Conservation (phyloP, 2,329 filamentous ascomycete genomes). For the Stachybotrys echinatus region DNA sequence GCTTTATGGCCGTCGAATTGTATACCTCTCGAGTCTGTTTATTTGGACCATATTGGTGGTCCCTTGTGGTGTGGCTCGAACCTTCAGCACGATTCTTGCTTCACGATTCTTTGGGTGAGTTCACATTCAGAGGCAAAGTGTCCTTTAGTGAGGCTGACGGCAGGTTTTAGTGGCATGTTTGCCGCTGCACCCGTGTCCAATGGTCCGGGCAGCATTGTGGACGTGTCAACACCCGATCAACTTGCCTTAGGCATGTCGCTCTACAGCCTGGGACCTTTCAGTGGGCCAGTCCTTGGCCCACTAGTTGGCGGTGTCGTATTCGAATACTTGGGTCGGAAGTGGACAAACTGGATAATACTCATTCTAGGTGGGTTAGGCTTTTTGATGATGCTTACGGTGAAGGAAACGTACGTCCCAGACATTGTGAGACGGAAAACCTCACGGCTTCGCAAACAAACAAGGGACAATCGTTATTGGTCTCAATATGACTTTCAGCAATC, state of each 20-base stretch:
- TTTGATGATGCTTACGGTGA: constrained; percentile 48
- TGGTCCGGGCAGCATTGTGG: constrained; percentile 70
- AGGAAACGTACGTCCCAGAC: constrained; percentile 67
- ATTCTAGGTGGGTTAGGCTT: constrained; percentile 61
- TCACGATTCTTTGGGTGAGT: constrained; percentile 59
- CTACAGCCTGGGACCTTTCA: constrained; percentile 75
- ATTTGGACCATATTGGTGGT: constrained; percentile 61
- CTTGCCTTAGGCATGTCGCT: constrained; percentile 72
- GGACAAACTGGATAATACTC: constrained; percentile 72
- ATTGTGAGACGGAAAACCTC: constrained; percentile 61
- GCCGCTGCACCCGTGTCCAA: constrained; percentile 71
- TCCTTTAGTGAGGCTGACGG: background rate
- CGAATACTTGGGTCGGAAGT: constrained; percentile 73
- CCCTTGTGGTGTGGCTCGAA: constrained; percentile 60
- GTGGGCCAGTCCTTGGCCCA: constrained; percentile 44
- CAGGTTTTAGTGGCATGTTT: constrained; percentile 29
- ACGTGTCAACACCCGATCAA: constrained; percentile 68
- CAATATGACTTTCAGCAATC: constrained; percentile 65
- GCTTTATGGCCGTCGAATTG: constrained; percentile 55
- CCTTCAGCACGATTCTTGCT: constrained; percentile 58
- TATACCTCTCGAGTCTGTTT: constrained; percentile 58
- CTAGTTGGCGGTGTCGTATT: constrained; percentile 62
- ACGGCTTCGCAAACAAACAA: constrained; percentile 56
- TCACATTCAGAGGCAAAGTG: background rate
- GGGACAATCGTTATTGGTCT: constrained; percentile 65